Conservation (phyloP, 352 stramenopile species). For the Phytophthora pini region DNA sequence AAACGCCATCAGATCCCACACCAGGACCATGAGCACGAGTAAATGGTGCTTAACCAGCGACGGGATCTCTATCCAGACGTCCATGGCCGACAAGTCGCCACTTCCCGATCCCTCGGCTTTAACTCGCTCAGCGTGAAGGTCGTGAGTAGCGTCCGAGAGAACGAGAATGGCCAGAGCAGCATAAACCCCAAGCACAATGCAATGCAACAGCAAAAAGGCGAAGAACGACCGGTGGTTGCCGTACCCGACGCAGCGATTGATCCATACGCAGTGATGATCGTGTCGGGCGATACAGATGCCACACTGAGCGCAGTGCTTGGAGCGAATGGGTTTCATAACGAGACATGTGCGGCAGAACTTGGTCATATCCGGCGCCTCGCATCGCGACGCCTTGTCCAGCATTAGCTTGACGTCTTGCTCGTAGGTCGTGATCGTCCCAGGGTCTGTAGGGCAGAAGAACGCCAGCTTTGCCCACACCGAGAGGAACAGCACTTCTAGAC, state of each 20-base stretch:
- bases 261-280: conserved; percentile 90
- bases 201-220: conserved; percentile 76
- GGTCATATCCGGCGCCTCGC: conserved; percentile 45
- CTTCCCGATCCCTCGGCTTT: conserved; percentile 21
- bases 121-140: conserved; percentile 41
- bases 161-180: conserved; percentile 52
- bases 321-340: conserved; percentile 73
- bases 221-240: conserved; percentile 86
- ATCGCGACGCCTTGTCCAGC: conserved; percentile 51
- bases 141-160: conserved; percentile 44
- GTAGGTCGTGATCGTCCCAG: conserved; percentile 59
- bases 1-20: conserved; percentile 60
- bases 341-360: conserved; percentile 80
- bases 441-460: conserved; percentile 64
- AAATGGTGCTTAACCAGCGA: conserved; percentile 58
- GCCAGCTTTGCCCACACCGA: conserved; percentile 57
- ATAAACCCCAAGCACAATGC: conserved; percentile 53
- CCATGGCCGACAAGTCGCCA: conserved; percentile 46
- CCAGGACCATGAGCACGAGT: conserved; percentile 63
- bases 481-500: conserved; percentile 56
- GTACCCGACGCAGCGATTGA: conserved; percentile 85
- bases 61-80: conserved; percentile 70
- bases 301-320: conserved; percentile 83
- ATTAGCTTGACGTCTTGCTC: conserved; percentile 60
- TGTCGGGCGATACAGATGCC: conserved; percentile 83